These are phyloP conservation scores for Thelephora ganbajun DNA, from an alignment of 768 basidiomycete genomes.

Conservation along the genomic window DNA sequence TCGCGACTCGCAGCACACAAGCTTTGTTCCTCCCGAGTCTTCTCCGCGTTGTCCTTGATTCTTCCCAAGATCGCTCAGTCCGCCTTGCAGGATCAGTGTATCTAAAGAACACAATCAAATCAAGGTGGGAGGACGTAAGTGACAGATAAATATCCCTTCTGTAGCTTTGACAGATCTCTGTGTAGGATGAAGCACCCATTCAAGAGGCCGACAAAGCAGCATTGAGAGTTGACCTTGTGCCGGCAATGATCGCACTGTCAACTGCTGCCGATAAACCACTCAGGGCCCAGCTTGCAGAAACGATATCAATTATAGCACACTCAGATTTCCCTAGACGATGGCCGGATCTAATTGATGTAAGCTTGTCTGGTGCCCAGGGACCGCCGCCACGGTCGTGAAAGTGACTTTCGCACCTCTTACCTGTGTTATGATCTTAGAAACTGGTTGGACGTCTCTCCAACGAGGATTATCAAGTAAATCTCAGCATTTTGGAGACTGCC, in stretches of 20 bases:
- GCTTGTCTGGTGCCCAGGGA: conserved; percentile 17
- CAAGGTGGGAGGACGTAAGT: conserved; percentile 79
- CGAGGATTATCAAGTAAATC: conserved; percentile 72
- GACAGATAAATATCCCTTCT: not conserved
- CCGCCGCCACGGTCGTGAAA: too few relatives aligned
- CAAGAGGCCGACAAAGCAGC: conserved; percentile 55
- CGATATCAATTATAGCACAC: conserved; percentile 82
- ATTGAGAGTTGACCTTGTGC: conserved; percentile 68
- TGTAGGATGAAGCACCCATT: conserved; percentile 61
- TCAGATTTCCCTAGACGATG: conserved; percentile 85
- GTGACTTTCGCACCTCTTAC: too few relatives aligned
- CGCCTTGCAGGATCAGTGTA: conserved; percentile 80
- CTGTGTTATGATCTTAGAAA: conserved; percentile 39
- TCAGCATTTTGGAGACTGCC: conserved; percentile 85
- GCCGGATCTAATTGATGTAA: conserved; percentile 81
- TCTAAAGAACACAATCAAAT: conserved; percentile 83
- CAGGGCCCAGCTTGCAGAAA: conserved; percentile 82
- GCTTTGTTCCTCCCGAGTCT: conserved; percentile 71
- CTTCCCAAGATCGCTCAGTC: conserved; percentile 48
- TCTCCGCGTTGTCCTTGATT: conserved; percentile 62
- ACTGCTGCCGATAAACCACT: conserved; percentile 55
- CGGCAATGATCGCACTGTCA: conserved; percentile 83
- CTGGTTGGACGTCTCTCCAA: conserved; percentile 71
- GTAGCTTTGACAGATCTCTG: conserved; percentile 2
- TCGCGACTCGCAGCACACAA: conserved; percentile 52